Evolutionary conservation across 805 yeast genomes (phyloP), one percentile per base, ranked within the genome.

Genomic region (Candida michaelii): DNA sequence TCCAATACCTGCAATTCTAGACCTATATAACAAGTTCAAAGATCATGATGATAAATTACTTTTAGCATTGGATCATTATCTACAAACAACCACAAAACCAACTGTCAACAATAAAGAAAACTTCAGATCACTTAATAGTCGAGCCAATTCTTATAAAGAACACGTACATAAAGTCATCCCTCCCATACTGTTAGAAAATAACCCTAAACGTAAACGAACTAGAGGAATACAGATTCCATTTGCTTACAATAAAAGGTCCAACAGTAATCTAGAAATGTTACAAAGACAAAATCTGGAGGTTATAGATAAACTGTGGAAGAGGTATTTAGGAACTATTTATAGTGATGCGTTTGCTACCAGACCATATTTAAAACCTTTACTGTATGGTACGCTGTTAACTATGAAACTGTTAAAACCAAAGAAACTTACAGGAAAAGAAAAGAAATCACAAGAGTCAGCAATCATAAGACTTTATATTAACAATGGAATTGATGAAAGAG

Each of bases 331-430:
- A 0, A 66, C 83, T 0, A 44, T 83, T 9, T 76, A 75, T 44
- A 76, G 79, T 1, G 74, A 74, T 39, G 86, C 85, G 2, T 81
- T 85, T 84, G 85, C 89, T 10, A 83, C 89, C 0, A 63, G 90
- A 46, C 85, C 87, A 0, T 76, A 81, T 0, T 49, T 72, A 18
- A 69, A 65, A 19, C 72, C 77, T 0, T 57, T 79, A 1, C 58
- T 68, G 17, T 76, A 69, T 51, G 73, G 74, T 1, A 71, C 80
- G 8, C 58, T 53, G 17, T 52, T 80, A 21, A 59, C 63, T 8
- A 48, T 79, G 12, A 63, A 62, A 17, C 59, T 71, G 27, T 47
- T 63, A 34, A 53, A 50, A n/a, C 71, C 62, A n/a, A 63, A 44
- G 44, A 46, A 44, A 24, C 27, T 42, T 17, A 40, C 38, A 3